Base-by-base conservation (phyloP, 1,284 basidiomycete species). In the Pterulicium gracile region DNA sequence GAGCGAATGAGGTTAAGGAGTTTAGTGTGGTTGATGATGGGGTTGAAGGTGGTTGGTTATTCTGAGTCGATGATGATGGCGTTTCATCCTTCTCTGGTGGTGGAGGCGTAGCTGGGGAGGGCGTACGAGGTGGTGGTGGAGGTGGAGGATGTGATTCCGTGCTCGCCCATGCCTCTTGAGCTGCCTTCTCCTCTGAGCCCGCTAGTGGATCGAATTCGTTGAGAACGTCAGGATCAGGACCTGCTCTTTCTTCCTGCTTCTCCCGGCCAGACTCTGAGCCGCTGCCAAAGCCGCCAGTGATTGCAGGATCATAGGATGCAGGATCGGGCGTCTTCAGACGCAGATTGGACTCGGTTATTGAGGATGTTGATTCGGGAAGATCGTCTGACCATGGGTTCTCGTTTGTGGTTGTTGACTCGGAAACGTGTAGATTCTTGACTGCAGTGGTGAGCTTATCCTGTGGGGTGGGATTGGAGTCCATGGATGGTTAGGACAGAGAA, bases 1-100 rank as follows among this genome's bases (percentile, higher is more conserved):
- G 74, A 1, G 84, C 81, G 42, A 87, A 58, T 1, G 79, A 70
- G 17, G 79, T 73, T 17, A 84, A 63, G 1, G 80, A 75, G 0
- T 80, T 67, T 48, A 83, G 81, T 0, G 73, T 59, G 17, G 74
- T 54, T 18, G 63, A 54, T 13, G 61, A 51, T n/a, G 66, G 56
- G 39, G 57, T 55, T 39, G 56, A 56, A 42, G 62, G 54, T 42
- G 56, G 49, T 36, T 58, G 56, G 34, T 57, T 63, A n/a, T 55
- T 52, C 20, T 56, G 51, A 19, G 50, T 20, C 2, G 45, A 41
- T n/a, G 36, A 42, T 23, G 46, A 44, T 17, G 50, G 23, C 23
- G 10, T n/a, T 3, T 47, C 45, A 22, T 43, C 42, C 20, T 43
- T 43, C 15, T 32, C 41, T 35, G 55, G 50, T 17, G 64, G 62